A percentile compares a stretch with the other conserved stretches of the same genome.
These are phyloP conservation scores for Dictyostelium discoideum DNA, from an alignment of 78 protist species.

Conservation along the genomic window dicty_2.7 NC_007091.3:4524501-4525000, in stretches of 20 bases:
- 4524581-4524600: not conserved
- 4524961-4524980: not conserved
- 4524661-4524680: not conserved
- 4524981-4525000: constrained; percentile 3
- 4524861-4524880: not conserved
- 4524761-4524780: not conserved
- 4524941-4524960: not conserved
- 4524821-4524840: constrained; percentile 3
- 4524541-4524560: not conserved
- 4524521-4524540: not conserved
- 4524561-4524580: not conserved
- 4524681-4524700: not conserved
- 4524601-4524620: not conserved
- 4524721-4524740: not conserved
- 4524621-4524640: not conserved
- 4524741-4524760: constrained; percentile 4
- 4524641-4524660: not conserved
- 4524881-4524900: constrained; percentile 8
- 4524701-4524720: not conserved
- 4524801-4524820: not conserved
- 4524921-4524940: not conserved
- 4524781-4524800: not conserved
- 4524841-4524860: not conserved
- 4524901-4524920: constrained; percentile 4
- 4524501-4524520: not conserved